Evolutionary conservation across 495 filamentous ascomycete species (phyloP).

Genomic region (Penicillium turbatum): DNA sequence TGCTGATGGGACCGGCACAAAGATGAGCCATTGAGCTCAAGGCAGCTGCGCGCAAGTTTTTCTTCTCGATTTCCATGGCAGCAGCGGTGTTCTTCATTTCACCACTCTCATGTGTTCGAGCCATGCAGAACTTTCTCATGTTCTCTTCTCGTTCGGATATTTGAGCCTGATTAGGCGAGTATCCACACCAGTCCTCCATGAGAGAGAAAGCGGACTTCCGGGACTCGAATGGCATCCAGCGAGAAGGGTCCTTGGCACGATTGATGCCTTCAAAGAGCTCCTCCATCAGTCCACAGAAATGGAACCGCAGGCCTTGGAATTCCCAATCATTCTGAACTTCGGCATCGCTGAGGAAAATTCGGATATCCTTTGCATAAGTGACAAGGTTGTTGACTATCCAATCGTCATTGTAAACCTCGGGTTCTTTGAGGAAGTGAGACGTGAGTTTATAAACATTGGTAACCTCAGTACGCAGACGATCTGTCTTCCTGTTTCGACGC

Average conservation of each 20-base stretch:
- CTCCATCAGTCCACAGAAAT: slow-evolving; percentile 92
- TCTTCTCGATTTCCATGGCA: slow-evolving; percentile 94
- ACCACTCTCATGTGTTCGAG: slow-evolving; percentile 58
- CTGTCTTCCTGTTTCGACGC: slow-evolving; percentile 70
- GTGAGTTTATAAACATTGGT: slow-evolving; percentile 94
- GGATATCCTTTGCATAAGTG: slow-evolving; percentile 84
- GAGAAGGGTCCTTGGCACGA: slow-evolving; percentile 74
- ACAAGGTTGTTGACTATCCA: slow-evolving; percentile 90
- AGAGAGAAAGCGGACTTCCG: slow-evolving; percentile 88
- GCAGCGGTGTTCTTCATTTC: slow-evolving; percentile 74
- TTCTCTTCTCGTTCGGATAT: slow-evolving; percentile 79
- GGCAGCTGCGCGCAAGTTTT: slow-evolving; percentile 82
- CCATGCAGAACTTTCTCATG: slow-evolving; percentile 76
- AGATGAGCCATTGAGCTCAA: slow-evolving; percentile 93
- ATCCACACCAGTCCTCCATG: slow-evolving; percentile 99
- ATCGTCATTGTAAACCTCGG: slow-evolving; percentile 79
- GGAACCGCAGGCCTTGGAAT: slow-evolving; percentile 84
- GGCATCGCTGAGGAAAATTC: slow-evolving; percentile 86
- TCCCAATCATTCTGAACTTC: slow-evolving; percentile 96
- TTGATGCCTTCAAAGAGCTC: slow-evolving; percentile 90
- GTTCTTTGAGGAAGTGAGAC: slow-evolving; percentile 78
- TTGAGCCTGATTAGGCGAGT: slow-evolving; percentile 83
- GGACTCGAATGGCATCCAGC: slow-evolving; percentile 95
- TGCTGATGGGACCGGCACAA: slow-evolving; percentile 85
- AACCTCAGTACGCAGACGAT: slow-evolving; percentile 85